Conservation (phyloP, 352 stramenopile species). For the Phytophthora fragariae region DNA sequence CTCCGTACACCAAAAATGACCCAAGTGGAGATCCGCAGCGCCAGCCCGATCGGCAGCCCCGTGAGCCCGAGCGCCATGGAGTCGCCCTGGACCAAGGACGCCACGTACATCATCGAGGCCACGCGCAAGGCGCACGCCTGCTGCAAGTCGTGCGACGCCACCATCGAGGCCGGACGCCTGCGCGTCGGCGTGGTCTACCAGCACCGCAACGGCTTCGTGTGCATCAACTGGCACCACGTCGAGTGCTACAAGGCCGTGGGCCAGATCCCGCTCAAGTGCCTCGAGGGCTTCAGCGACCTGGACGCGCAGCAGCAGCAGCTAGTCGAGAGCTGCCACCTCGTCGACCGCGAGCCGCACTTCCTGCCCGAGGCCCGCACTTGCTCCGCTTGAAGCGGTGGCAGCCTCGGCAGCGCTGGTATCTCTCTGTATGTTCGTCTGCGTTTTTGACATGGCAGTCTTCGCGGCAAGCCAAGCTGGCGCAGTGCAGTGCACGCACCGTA, state of each 20-base stretch:
- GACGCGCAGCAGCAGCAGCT: conserved; percentile 62
- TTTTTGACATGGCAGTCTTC: conserved; percentile 24
- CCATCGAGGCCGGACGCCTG: conserved; percentile 69
- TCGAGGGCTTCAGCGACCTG: conserved; percentile 80
- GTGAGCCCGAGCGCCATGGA: conserved; percentile 39
- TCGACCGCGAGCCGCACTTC: conserved; percentile 22
- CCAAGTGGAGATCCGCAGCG: conserved; percentile 32
- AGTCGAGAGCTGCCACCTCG: conserved; percentile 56
- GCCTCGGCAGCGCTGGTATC: too few species aligned
- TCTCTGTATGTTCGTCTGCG: conserved; percentile 9
- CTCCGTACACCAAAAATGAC: conserved; percentile 23
- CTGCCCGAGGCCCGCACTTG: conserved; percentile 38
- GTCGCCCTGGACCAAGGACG: conserved; percentile 80
- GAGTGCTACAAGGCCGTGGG: conserved; percentile 75
- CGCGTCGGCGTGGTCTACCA: conserved; percentile 84
- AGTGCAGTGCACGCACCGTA: conserved; percentile 12
- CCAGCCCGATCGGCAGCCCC: conserved; percentile 44
- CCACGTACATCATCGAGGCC: conserved; percentile 84
- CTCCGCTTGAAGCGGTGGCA: conserved; percentile 38
- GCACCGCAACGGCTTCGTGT: conserved; percentile 84
- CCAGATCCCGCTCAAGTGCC: conserved; percentile 63
- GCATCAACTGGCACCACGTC: conserved; percentile 88
- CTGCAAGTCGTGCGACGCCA: conserved; percentile 79
- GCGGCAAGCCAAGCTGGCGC: not conserved
- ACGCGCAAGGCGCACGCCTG: conserved; percentile 73